Conservation (phyloP, 225 moss, liverwort and hornwort genomes). For the Anthoceros angustus region DNA sequence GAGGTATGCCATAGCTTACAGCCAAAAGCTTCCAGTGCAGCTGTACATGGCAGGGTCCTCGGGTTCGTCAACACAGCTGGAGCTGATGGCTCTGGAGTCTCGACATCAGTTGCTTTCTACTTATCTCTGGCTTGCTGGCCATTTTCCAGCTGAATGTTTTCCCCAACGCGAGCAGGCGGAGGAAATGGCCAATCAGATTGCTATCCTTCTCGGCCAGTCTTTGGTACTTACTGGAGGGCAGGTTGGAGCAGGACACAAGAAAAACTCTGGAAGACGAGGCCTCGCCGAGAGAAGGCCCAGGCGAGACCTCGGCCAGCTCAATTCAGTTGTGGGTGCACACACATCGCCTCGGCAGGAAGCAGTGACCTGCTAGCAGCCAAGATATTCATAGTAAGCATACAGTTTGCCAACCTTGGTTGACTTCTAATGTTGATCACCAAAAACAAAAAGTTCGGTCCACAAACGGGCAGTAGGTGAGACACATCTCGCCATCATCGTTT, state of each 20-base stretch:
- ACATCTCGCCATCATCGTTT: too few relatives aligned
- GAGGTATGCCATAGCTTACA: slow-evolving; percentile 81
- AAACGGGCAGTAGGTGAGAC: too few relatives aligned
- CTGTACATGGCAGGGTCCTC: slow-evolving; percentile 91
- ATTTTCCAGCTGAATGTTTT: slow-evolving; percentile 80
- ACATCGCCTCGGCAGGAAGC: too few relatives aligned
- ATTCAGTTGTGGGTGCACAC: too few relatives aligned
- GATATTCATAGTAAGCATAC: too few relatives aligned
- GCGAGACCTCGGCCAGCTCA: too few relatives aligned
- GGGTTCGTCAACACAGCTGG: slow-evolving; percentile 73
- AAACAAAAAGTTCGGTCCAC: too few relatives aligned
- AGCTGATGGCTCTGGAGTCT: slow-evolving; percentile 88
- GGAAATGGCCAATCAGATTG: slow-evolving; percentile 81
- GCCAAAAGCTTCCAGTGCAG: slow-evolving; percentile 85
- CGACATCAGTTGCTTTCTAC: slow-evolving; percentile 79
- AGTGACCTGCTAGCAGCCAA: too few relatives aligned
- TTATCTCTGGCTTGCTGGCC: slow-evolving; percentile 75
- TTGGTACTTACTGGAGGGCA: slow-evolving; percentile 15
- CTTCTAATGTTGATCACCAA: too few relatives aligned
- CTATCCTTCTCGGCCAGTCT: slow-evolving; percentile 69
- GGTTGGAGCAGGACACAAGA: not conserved
- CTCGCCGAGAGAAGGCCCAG: too few relatives aligned
- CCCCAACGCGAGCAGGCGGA: slow-evolving; percentile 66
- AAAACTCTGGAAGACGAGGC: not conserved
- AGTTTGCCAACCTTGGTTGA: too few relatives aligned